These are phyloP conservation scores for Annona cherimola DNA, from an alignment of 164 flowering plant species.

Conservation along the genomic window DNA sequence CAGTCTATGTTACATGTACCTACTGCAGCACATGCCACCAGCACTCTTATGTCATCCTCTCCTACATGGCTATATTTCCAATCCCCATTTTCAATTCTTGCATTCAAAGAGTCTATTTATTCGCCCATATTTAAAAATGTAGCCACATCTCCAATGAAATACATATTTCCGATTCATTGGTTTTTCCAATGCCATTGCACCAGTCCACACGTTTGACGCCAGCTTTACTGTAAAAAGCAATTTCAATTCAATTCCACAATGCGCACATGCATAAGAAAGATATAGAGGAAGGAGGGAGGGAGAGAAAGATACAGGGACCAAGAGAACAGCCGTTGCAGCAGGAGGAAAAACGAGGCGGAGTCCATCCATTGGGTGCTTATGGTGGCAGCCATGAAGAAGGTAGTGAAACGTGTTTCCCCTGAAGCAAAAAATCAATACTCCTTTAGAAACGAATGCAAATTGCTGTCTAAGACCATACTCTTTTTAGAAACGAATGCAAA, in stretches of 20 bases:
- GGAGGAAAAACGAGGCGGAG: constrained; percentile 97
- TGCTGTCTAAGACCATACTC: too few species aligned
- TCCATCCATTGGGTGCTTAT: constrained; percentile 97
- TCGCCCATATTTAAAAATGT: neutral
- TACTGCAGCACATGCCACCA: too few species aligned
- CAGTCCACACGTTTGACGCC: neutral
- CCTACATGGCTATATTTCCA: too few species aligned
- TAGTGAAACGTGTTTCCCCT: constrained; percentile 96
- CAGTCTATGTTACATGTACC: too few species aligned
- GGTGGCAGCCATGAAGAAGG: constrained; percentile 98
- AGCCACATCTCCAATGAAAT: neutral
- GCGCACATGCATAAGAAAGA: too few species aligned
- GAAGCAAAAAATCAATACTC: constrained; percentile 3
- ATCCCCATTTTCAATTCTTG: too few species aligned
- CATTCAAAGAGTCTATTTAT: neutral
- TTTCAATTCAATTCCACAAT: too few species aligned
- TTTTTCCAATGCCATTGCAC: neutral
- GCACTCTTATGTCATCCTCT: too few species aligned
- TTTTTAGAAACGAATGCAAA: too few species aligned
- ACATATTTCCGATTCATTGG: neutral
- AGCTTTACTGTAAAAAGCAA: neutral
- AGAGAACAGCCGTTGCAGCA: constrained; percentile 74
- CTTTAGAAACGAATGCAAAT: neutral
- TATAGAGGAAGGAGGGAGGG: neutral
- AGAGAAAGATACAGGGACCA: constrained; percentile 49